Percentiles rank a stretch among this genome's conserved stretches.
Evolutionary conservation across 345 rosid species (phyloP).

Genomic region (Erysimum cheiranthoides): DNA sequence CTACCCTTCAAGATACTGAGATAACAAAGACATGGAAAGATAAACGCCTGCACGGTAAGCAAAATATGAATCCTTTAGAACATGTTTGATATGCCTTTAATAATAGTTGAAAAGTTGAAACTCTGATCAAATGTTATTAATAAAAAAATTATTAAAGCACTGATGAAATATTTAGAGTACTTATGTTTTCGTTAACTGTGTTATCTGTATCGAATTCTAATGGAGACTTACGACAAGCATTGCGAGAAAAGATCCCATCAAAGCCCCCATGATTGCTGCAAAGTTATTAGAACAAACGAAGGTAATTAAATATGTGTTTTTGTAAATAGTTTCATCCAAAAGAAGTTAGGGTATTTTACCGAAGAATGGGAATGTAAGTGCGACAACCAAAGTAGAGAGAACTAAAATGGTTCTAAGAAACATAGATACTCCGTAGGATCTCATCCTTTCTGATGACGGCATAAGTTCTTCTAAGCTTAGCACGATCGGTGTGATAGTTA

Average conservation of each 20-base stretch:
- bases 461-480: slow-evolving; percentile 78
- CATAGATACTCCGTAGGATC: slow-evolving; percentile 52
- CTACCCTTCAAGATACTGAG: slow-evolving; percentile 53
- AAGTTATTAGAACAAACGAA: slow-evolving; percentile 1
- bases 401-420: slow-evolving; percentile 64
- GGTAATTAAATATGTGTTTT: not conserved
- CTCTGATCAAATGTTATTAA: no score
- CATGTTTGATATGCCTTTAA: slow-evolving; percentile 5
- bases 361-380: slow-evolving; percentile 71
- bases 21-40: slow-evolving; percentile 78
- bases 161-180: not conserved
- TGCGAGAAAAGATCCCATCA: slow-evolving; percentile 74
- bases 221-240: slow-evolving; percentile 65
- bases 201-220: not conserved
- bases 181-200: not conserved
- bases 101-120: not conserved
- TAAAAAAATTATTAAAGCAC: not conserved
- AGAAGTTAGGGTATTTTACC: slow-evolving; percentile 48
- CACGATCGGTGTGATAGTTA: slow-evolving; percentile 69
- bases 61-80: not conserved
- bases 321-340: not conserved
- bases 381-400: slow-evolving; percentile 67
- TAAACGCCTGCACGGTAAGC: slow-evolving; percentile 54
- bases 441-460: slow-evolving; percentile 51
- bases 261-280: slow-evolving; percentile 72